These are phyloP conservation scores for Microcyclospora tardicrescens DNA, from an alignment of 2,329 filamentous ascomycete genomes.

Conservation along the genomic window DNA sequence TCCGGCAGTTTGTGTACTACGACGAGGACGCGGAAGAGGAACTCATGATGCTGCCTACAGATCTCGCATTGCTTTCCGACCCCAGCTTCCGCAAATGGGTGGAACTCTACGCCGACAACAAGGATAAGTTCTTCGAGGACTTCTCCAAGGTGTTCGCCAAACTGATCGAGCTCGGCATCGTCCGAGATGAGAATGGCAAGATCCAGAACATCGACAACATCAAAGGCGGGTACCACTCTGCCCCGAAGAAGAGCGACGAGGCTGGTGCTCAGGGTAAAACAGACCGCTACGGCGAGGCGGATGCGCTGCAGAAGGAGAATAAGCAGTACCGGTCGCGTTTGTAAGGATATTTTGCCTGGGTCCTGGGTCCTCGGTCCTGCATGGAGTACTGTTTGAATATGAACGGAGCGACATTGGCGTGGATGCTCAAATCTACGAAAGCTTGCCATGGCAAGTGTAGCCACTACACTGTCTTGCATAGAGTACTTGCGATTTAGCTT, in stretches of 20 bases:
- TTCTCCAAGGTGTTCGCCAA: constrained; percentile 48
- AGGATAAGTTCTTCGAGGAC: constrained; percentile 48
- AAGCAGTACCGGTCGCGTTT: constrained; percentile 28
- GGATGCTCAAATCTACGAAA: no score
- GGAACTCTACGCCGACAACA: constrained; percentile 46
- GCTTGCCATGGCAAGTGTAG: no score
- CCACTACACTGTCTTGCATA: no score
- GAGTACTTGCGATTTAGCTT: no score
- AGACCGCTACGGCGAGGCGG: constrained; percentile 26
- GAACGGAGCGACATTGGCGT: no score
- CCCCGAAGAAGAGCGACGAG: constrained; percentile 42
- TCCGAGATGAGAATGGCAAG: constrained; percentile 39
- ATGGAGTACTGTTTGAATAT: no score
- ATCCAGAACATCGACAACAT: constrained; percentile 46
- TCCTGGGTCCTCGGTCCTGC: no score
- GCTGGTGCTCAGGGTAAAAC: constrained; percentile 24
- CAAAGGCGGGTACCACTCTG: constrained; percentile 43
- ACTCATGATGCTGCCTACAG: constrained; percentile 55
- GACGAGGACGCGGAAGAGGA: constrained; percentile 45
- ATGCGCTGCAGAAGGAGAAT: constrained; percentile 29
- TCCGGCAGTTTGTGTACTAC: constrained; percentile 46
- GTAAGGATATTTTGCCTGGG: constrained; percentile 11
- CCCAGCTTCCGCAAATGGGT: constrained; percentile 43
- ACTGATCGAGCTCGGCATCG: constrained; percentile 48
- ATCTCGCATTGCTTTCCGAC: constrained; percentile 46